Percentiles rank a stretch among this genome's conserved stretches.
These are phyloP conservation scores for Hymenoscyphus scutula DNA, from an alignment of 2,329 filamentous ascomycete species.

Conservation along the genomic window DNA sequence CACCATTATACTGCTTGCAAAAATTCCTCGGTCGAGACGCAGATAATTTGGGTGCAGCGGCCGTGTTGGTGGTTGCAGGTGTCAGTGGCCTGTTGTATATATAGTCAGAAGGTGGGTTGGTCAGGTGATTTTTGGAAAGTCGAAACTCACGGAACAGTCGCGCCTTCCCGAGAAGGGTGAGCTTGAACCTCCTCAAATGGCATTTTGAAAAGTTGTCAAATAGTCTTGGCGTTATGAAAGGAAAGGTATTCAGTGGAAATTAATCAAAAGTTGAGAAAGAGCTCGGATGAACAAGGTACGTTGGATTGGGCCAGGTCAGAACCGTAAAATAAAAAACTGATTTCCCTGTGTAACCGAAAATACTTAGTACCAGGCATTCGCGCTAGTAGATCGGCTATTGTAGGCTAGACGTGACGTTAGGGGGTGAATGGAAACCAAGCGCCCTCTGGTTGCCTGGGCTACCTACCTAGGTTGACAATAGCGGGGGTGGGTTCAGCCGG, in stretches of 20 bases:
- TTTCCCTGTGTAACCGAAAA: background rate
- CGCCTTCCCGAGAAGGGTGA: background rate
- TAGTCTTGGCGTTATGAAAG: background rate
- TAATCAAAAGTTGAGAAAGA: background rate
- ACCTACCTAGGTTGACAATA: background rate
- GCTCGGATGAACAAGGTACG: too few relatives aligned
- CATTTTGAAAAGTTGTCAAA: background rate
- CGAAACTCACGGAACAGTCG: background rate
- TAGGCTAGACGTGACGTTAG: background rate
- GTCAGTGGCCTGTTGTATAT: background rate
- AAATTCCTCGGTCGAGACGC: background rate
- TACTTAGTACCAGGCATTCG: background rate
- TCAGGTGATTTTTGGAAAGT: background rate
- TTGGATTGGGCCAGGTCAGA: too few relatives aligned
- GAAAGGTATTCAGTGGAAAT: background rate
- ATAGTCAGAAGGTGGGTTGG: background rate
- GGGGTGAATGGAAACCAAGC: background rate
- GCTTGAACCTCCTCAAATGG: background rate
- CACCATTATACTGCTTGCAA: background rate
- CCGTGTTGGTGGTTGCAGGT: background rate
- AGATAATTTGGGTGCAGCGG: background rate
- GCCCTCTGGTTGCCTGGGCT: too few relatives aligned
- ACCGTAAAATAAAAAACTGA: too few relatives aligned
- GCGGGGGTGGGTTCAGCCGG: background rate
- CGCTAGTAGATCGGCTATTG: background rate